Evolutionary conservation across 1,284 basidiomycete species (phyloP).

Genomic region (Sporisorium exsertum): DNA sequence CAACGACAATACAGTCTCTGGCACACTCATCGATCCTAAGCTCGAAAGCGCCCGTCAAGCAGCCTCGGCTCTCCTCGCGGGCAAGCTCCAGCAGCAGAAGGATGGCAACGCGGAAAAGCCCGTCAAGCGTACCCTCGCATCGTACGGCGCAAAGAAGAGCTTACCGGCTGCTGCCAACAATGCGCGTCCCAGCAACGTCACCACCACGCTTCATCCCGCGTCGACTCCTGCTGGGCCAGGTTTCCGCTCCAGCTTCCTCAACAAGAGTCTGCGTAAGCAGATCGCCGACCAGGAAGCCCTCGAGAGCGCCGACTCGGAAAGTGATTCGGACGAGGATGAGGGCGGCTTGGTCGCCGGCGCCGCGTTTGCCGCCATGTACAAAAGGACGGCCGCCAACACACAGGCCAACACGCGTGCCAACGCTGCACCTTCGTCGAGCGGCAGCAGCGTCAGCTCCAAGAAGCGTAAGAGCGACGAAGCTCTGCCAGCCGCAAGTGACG

Average conservation of each 20-base stretch:
- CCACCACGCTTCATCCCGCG: conserved; percentile 38
- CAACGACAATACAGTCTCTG: conserved; percentile 36
- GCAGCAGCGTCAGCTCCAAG: conserved; percentile 13
- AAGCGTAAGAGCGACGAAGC: conserved; percentile 53
- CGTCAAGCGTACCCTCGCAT: conserved; percentile 45
- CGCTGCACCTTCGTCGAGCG: conserved; percentile 6
- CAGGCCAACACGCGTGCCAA: conserved; percentile 50
- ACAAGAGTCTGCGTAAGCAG: conserved; percentile 63
- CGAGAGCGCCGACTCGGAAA: conserved; percentile 28
- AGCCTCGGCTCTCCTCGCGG: conserved; percentile 28
- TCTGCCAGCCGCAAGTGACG: conserved; percentile 19
- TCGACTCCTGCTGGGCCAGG: conserved; percentile 48
- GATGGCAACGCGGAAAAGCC: conserved; percentile 38
- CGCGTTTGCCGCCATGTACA: conserved; percentile 33
- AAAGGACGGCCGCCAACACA: conserved; percentile 35
- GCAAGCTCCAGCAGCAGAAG: conserved; percentile 35
- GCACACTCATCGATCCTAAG: conserved; percentile 27
- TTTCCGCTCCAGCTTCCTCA: conserved; percentile 62
- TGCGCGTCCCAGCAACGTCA: conserved; percentile 23
- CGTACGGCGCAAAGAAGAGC: conserved; percentile 53
- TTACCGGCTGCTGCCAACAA: conserved; percentile 36
- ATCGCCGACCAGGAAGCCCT: conserved; percentile 52
- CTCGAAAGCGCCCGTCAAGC: conserved; percentile 40
- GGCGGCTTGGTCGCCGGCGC: conserved; percentile 32
- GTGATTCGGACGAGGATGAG: conserved; percentile 41